A percentile compares a stretch with the other conserved stretches of the same genome.
Conservation (phyloP, 768 basidiomycete genomes). For the Russula sp. region DNA sequence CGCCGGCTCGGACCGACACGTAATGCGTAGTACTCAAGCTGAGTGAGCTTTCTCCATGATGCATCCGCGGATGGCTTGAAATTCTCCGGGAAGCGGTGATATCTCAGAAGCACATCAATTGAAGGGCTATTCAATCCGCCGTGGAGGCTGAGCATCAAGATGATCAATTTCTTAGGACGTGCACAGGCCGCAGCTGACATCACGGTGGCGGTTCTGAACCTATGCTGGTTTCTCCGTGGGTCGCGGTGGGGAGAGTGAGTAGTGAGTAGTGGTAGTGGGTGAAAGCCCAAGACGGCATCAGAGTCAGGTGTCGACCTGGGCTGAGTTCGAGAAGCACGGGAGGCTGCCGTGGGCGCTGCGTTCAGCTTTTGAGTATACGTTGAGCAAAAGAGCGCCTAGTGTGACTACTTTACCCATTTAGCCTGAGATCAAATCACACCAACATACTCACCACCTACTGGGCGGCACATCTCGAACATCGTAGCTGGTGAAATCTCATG, state of each 20-base stretch:
- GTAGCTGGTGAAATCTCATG: background rate
- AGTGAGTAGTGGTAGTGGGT: no score
- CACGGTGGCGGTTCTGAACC: no score
- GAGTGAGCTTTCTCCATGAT: background rate
- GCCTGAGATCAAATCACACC: no score
- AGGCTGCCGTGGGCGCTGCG: background rate
- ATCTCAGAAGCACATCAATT: background rate
- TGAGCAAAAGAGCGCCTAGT: no score
- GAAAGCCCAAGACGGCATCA: background rate
- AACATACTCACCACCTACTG: no score
- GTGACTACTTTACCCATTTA: no score
- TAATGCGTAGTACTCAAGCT: background rate
- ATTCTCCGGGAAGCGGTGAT: background rate
- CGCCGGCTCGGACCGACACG: background rate
- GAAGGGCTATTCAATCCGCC: no score
- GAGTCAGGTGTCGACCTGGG: background rate
- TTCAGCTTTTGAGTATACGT: no score
- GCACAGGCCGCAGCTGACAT: no score
- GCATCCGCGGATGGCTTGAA: background rate
- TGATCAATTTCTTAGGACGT: no score
- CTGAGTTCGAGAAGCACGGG: background rate
- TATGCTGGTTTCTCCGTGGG: background rate
- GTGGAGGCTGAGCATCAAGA: no score
- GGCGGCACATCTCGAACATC: background rate
- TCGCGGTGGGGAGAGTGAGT: no score